Conservation (phyloP, 2,329 filamentous ascomycete species). For the Sporothrix brasiliensis region DNA sequence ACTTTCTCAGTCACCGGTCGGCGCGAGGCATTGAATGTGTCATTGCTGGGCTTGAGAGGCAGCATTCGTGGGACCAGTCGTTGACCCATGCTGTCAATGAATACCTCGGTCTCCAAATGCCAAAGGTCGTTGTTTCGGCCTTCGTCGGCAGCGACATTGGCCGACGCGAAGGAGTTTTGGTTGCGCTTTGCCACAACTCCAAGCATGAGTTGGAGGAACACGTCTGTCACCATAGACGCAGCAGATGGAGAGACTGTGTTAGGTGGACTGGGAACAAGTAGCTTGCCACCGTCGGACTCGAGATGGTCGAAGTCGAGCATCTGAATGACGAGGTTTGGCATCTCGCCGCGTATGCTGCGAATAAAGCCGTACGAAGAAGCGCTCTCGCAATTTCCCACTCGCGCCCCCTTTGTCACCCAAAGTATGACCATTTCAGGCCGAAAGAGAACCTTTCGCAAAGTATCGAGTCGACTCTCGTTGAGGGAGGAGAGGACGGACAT, state of each 20-base stretch:
- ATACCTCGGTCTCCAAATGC: constrained; percentile 46
- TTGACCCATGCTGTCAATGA: constrained; percentile 42
- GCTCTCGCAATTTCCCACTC: constrained; percentile 37
- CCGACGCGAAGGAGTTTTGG: not conserved
- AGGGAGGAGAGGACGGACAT: constrained; percentile 43
- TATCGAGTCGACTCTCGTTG: constrained; percentile 41
- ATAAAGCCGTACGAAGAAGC: constrained; percentile 43
- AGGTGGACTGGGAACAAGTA: not conserved
- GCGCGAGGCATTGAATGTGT: constrained; percentile 46
- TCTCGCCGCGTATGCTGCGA: constrained; percentile 42
- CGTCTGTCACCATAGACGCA: constrained; percentile 32
- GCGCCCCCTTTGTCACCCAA: constrained; percentile 41
- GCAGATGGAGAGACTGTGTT: not conserved
- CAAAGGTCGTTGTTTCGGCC: constrained; percentile 39
- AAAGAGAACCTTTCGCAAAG: constrained; percentile 38
- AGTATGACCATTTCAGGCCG: constrained; percentile 41
- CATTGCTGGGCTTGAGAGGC: constrained; percentile 46
- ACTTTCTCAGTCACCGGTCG: constrained; percentile 42
- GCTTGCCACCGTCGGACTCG: constrained; percentile 15
- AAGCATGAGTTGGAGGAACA: constrained; percentile 38
- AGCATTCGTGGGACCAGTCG: constrained; percentile 47
- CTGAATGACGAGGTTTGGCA: constrained; percentile 41
- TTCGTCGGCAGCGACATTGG: not conserved
- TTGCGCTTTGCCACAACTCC: not conserved
- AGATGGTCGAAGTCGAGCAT: constrained; percentile 41